Evolutionary conservation across 2,329 filamentous ascomycete genomes (phyloP).

Genomic region (Lachnellula willkommii): DNA sequence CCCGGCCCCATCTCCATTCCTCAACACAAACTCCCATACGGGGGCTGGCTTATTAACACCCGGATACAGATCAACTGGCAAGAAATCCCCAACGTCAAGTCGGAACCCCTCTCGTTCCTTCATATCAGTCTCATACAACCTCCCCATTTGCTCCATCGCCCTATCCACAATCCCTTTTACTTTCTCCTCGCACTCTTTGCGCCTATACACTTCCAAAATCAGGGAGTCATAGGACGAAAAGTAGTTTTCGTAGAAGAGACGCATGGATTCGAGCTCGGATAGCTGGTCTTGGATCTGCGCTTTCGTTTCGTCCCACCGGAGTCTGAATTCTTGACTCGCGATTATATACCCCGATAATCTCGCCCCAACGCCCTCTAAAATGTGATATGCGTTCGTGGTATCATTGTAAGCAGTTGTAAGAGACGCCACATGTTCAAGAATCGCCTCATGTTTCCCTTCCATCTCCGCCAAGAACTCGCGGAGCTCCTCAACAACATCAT

Average conservation of each 20-base stretch:
- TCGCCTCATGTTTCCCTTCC: constrained; percentile 61
- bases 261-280: constrained; percentile 69
- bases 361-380: constrained; percentile 62
- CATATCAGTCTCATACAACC: constrained; percentile 67
- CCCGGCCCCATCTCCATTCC: constrained; percentile 13
- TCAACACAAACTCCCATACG: constrained; percentile 25
- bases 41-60: constrained; percentile 52
- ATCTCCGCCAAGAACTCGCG: constrained; percentile 71
- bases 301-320: constrained; percentile 70
- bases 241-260: constrained; percentile 83
- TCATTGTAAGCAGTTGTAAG: constrained; percentile 51
- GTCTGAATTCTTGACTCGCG: constrained; percentile 58
- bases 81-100: constrained; percentile 74
- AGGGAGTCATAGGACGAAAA: constrained; percentile 77
- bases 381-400: constrained; percentile 57
- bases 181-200: constrained; percentile 66
- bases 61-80: constrained; percentile 85
- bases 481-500: constrained; percentile 65
- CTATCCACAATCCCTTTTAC: constrained; percentile 71
- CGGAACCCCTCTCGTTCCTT: constrained; percentile 72
- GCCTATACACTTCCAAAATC: constrained; percentile 74
- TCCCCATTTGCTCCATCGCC: constrained; percentile 70
- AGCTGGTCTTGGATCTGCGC: constrained; percentile 63
- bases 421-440: constrained; percentile 58
- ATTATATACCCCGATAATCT: constrained; percentile 61